Base-by-base conservation (phyloP, 768 basidiomycete genomes). In the Pleurotus citrinopileatus region DNA sequence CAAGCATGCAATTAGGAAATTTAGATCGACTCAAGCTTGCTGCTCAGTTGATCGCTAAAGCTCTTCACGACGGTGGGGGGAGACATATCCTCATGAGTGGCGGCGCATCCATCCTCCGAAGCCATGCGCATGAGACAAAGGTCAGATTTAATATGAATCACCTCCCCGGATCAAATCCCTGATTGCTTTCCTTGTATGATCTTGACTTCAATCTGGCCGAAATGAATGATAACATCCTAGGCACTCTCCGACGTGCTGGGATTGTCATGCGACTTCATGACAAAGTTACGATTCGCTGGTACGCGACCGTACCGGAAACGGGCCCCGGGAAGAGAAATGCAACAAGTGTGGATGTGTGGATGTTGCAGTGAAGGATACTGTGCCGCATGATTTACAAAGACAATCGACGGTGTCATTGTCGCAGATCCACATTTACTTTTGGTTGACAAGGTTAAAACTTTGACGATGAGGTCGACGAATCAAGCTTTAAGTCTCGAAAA, bases 331-430 rank as follows among this genome's bases (percentile, higher is more conserved):
- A n/a, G 17, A 36, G 23, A 17, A 26, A 53, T 29, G 52, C 52
- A 9, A 53, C 52, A 13, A 53, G 52, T 28, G 38, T 53, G 3
- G 52, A 53, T 26, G 12, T 15, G 40, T 53, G 15, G 44, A 44
- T 19, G 42, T 20, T 22, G 42, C 44, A 10, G 13, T 44, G 12
- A 22, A 36, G 22, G 17, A 17, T 2, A 12, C 26, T 44, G 12
- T 53, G 13, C 12, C 8, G 42, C 27, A 38, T 27, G 17, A n/a
- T n/a, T n/a, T n/a, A n/a, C 52, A 17, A 34, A 45, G 23, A 15
- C 8, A 20, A 44, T 53, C 22, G 42, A 44, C 7, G 52, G 42
- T 22, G 38, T 53, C 17, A 9, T 40, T 15, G 52, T 53, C 20
- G 52, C 42, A 4, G 42, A 44, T 23, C 34, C 22, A 4, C 52